Conservation (phyloP, 2,329 filamentous ascomycete species). For the Arachnomyces sp. region DNA sequence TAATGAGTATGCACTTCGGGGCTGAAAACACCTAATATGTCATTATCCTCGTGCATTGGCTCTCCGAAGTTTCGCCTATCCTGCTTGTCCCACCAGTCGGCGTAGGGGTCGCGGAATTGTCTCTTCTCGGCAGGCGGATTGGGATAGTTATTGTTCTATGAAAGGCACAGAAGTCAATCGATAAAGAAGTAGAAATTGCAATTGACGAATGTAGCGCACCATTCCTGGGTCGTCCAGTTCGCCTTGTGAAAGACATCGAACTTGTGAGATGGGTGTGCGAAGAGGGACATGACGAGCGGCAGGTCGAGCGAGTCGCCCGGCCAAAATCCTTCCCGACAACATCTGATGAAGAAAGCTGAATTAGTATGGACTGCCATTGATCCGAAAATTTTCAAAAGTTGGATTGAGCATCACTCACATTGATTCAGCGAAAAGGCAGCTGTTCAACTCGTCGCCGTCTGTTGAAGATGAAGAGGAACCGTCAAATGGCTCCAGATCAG, state of each 20-base stretch:
- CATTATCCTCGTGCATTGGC: conserved; percentile 92
- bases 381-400: not conserved
- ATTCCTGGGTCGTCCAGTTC: conserved; percentile 36
- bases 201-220: conserved; percentile 22
- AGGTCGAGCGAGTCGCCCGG: conserved; percentile 35
- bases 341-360: conserved; percentile 28
- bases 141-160: conserved; percentile 41
- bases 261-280: conserved; percentile 37
- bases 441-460: too few species aligned
- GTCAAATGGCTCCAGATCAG: not conserved
- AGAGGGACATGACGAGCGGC: conserved; percentile 31
- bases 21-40: conserved; percentile 82
- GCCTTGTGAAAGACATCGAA: conserved; percentile 30
- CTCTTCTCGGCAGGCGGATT: conserved; percentile 63
- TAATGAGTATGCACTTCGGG: conserved; percentile 84
- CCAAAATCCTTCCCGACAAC: conserved; percentile 38
- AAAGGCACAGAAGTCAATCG: conserved; percentile 6
- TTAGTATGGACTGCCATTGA: conserved; percentile 14
- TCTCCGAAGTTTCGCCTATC: conserved; percentile 96
- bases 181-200: not conserved
- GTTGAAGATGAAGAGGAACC: too few species aligned
- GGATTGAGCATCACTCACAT: conserved; percentile 3
- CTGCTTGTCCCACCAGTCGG: conserved; percentile 94
- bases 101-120: conserved; percentile 86
- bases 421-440: not conserved